Conservation (phyloP, 2,329 filamentous ascomycete species). For the Drechslerella dactyloides region DNA sequence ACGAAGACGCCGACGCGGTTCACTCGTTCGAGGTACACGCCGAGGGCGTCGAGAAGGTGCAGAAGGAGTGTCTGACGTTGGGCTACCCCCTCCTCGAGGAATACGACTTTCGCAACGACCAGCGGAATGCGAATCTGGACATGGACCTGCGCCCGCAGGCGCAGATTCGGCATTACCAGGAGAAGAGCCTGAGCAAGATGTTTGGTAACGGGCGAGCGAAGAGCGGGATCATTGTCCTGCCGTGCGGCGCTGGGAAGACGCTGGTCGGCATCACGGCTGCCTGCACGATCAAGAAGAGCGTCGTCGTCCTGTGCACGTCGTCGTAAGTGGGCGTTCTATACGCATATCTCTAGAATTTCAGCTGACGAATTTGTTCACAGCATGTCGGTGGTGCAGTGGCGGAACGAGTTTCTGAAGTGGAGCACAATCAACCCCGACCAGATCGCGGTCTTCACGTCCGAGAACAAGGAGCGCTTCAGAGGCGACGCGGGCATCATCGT, state of each 20-base stretch:
- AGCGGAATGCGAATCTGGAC: conserved; percentile 85
- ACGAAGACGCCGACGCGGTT: conserved; percentile 84
- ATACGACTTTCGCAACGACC: conserved; percentile 94
- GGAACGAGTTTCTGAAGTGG: conserved; percentile 96
- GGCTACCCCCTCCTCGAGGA: conserved; percentile 90
- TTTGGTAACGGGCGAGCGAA: conserved; percentile 97
- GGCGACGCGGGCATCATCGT: conserved; percentile 95
- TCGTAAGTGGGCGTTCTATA: conserved; percentile 59
- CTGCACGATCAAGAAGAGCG: conserved; percentile 95
- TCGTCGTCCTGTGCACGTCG: conserved; percentile 93
- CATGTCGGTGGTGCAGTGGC: conserved; percentile 98
- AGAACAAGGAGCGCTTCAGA: conserved; percentile 84
- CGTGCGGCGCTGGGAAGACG: conserved; percentile 96
- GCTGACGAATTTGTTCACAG: conserved; percentile 20
- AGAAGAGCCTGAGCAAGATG: conserved; percentile 98
- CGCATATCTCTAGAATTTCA: background rate
- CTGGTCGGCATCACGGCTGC: conserved; percentile 97
- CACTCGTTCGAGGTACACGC: conserved; percentile 92
- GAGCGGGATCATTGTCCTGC: conserved; percentile 95
- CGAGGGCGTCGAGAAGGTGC: conserved; percentile 80
- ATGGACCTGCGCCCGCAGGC: conserved; percentile 90
- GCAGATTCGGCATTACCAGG: conserved; percentile 91
- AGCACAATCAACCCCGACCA: conserved; percentile 96
- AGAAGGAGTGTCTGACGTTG: conserved; percentile 86
- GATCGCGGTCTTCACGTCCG: conserved; percentile 92